phyloP scores from a whole-genome alignment of 345 rosid species.

The Fremontodendron californicum region DNA sequence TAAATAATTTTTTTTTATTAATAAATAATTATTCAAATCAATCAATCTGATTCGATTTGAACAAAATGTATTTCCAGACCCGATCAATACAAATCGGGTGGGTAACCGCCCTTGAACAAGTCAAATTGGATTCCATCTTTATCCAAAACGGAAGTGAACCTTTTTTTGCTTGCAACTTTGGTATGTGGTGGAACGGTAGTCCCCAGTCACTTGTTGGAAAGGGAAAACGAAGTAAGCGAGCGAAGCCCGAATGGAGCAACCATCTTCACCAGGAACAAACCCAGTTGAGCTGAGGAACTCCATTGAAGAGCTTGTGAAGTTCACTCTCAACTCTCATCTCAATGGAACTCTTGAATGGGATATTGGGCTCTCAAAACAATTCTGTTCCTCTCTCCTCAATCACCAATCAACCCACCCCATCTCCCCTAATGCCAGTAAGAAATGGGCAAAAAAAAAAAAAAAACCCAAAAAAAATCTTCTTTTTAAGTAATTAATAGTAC shows the following conservation, averaged over 20 bases:
- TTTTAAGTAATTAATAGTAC: not conserved
- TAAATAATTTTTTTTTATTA: no score
- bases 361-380: not conserved
- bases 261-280: conserved; percentile 21
- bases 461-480: no score
- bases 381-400: conserved; percentile 13
- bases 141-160: no score
- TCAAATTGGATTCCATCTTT: no score
- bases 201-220: conserved; percentile 14
- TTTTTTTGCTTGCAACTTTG: no score
- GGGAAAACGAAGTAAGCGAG: not conserved
- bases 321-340: conserved; percentile 15
- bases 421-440: conserved; percentile 5
- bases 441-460: not conserved
- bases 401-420: not conserved
- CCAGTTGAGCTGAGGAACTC: conserved; percentile 15
- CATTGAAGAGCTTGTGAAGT: conserved; percentile 10
- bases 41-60: no score
- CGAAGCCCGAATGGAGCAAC: conserved; percentile 13
- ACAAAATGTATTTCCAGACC: no score
- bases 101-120: no score
- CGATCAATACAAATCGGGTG: no score
- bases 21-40: no score
- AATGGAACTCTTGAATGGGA: not conserved
- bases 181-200: no score